phyloP scores from a whole-genome alignment of 495 filamentous ascomycete species.

The Penicillium dipodomyicola region DNA sequence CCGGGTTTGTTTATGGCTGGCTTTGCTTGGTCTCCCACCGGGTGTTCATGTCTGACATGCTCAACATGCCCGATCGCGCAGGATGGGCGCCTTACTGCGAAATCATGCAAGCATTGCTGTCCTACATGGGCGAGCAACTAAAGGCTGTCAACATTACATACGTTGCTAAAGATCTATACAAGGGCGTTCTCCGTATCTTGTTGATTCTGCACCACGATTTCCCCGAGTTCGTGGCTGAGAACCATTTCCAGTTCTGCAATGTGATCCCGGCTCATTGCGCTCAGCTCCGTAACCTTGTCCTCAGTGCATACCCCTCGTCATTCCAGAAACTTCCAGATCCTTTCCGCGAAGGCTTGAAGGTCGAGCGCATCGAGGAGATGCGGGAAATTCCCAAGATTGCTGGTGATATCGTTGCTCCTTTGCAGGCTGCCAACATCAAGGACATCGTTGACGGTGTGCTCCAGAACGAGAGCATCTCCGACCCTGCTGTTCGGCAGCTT shows the following conservation, averaged over 20 bases:
- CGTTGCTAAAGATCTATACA: conserved; percentile 78
- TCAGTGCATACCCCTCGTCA: conserved; percentile 76
- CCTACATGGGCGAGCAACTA: conserved; percentile 74
- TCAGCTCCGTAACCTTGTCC: conserved; percentile 85
- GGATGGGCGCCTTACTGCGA: conserved; percentile 76
- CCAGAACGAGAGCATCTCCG: conserved; percentile 54
- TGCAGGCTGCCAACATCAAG: conserved; percentile 63
- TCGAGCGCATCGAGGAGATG: conserved; percentile 77
- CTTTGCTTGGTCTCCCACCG: conserved; percentile 77
- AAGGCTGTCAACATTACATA: conserved; percentile 68
- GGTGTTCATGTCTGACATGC: conserved; percentile 76
- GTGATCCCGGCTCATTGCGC: conserved; percentile 80
- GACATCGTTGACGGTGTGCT: conserved; percentile 65
- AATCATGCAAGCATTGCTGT: conserved; percentile 70
- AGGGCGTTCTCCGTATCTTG: conserved; percentile 76
- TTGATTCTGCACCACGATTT: conserved; percentile 90
- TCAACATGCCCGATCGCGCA: conserved; percentile 63
- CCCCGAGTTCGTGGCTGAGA: conserved; percentile 85
- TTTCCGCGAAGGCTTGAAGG: conserved; percentile 72
- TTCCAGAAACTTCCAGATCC: conserved; percentile 79
- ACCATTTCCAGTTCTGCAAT: conserved; percentile 81
- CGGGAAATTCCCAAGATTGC: conserved; percentile 60
- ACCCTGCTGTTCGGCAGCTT: conserved; percentile 69
- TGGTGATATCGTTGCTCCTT: conserved; percentile 57
- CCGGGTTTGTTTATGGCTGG: conserved; percentile 84